Evolutionary conservation across 2,329 filamentous ascomycete genomes (phyloP).

Genomic region (Phyllosticta citrichinensis): DNA sequence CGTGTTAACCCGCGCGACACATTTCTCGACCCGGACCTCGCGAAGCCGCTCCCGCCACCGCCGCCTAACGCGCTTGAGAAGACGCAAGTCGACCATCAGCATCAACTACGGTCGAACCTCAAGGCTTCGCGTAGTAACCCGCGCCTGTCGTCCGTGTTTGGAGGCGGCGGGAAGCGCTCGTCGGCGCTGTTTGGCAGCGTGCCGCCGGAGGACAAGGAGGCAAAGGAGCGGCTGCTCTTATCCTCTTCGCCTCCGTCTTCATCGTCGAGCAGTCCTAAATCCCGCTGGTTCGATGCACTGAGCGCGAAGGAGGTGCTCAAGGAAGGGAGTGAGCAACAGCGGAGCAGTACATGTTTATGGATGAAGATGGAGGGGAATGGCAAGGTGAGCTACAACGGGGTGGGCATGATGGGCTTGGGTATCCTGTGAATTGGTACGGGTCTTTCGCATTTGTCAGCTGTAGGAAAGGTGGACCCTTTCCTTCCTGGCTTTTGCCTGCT

Average conservation of each 20-base stretch:
- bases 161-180: not conserved
- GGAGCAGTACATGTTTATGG: not conserved
- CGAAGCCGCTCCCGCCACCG: not conserved
- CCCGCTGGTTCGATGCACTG: not conserved
- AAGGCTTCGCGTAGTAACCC: not conserved
- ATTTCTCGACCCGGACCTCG: not conserved
- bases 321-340: not conserved
- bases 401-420: not conserved
- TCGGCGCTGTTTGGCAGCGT: not conserved
- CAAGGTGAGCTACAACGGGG: not conserved
- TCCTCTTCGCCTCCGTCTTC: not conserved
- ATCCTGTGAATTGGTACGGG: not conserved
- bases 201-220: not conserved
- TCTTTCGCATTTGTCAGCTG: not conserved
- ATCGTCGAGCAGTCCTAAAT: not conserved
- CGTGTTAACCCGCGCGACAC: not conserved
- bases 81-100: not conserved
- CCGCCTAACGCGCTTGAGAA: not conserved
- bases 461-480: too few relatives aligned
- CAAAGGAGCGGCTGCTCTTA: not conserved
- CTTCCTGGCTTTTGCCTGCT: too few relatives aligned
- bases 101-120: not conserved
- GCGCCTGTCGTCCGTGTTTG: not conserved
- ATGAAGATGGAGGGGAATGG: not conserved
- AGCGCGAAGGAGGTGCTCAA: not conserved